Conservation (phyloP, 805 yeast species). For the Hanseniaspora taiwanica region DNA sequence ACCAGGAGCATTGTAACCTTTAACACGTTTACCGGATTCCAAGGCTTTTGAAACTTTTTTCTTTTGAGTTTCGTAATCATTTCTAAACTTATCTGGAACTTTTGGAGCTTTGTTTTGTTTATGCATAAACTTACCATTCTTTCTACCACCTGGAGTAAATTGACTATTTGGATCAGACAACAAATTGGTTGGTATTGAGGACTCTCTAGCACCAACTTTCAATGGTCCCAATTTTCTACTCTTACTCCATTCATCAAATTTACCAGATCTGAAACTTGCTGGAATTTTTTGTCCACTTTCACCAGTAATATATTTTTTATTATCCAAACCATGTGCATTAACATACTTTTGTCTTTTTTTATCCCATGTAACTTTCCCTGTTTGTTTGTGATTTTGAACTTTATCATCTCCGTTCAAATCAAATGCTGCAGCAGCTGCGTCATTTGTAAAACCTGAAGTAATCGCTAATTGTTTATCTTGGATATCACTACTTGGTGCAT, state of each 20-base stretch:
- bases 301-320: constrained; percentile 75
- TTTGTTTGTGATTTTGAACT: constrained; percentile 51
- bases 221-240: constrained; percentile 43
- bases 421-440: constrained; percentile 75
- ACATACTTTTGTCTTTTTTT: constrained; percentile 82
- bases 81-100: constrained; percentile 81
- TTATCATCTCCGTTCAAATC: constrained; percentile 73
- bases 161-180: constrained; percentile 21
- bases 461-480: constrained; percentile 67
- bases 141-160: constrained; percentile 15
- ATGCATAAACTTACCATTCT: constrained; percentile 52
- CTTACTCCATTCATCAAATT: constrained; percentile 84
- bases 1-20: constrained; percentile 37
- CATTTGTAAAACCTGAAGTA: constrained; percentile 58
- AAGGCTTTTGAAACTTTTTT: constrained; percentile 69
- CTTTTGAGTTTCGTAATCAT: constrained; percentile 72
- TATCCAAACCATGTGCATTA: constrained; percentile 62
- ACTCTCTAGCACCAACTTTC: constrained; percentile 44
- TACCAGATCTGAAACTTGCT: constrained; percentile 82
- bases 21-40: constrained; percentile 59
- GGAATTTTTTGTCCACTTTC: constrained; percentile 90
- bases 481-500: constrained; percentile 65
- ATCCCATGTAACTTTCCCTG: constrained; percentile 75
- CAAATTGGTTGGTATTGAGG: constrained; percentile 21
- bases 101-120: constrained; percentile 68